phyloP scores from a whole-genome alignment of 2,329 filamentous ascomycete genomes.

The Epichloe elymi region DNA sequence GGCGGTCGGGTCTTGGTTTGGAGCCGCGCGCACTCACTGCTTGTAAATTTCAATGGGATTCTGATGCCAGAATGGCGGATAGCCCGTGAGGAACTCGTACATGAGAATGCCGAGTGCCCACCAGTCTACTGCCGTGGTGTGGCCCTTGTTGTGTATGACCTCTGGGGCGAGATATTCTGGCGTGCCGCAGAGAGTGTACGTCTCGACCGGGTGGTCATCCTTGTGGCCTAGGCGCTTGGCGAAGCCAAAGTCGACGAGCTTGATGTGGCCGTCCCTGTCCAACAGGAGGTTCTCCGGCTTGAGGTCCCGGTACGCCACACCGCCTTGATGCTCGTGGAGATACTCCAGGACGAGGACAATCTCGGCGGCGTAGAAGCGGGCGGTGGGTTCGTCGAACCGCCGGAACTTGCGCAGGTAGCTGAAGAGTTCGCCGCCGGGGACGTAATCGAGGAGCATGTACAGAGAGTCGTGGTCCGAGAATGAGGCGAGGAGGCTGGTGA shows the following conservation, averaged over 20 bases:
- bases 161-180: slow-evolving; percentile 76
- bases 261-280: slow-evolving; percentile 65
- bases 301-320: slow-evolving; percentile 66
- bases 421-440: slow-evolving; percentile 74
- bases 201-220: slow-evolving; percentile 44
- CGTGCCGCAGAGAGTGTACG: slow-evolving; percentile 72
- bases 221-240: slow-evolving; percentile 59
- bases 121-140: slow-evolving; percentile 69
- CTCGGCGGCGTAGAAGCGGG: slow-evolving; percentile 73
- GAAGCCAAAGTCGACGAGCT: slow-evolving; percentile 76
- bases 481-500: slow-evolving; percentile 64
- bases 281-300: slow-evolving; percentile 76
- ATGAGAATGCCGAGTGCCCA: slow-evolving; percentile 77
- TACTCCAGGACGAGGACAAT: slow-evolving; percentile 73
- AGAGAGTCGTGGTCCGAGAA: slow-evolving; percentile 69
- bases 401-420: slow-evolving; percentile 66
- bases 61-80: slow-evolving; percentile 77
- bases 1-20: too few species aligned
- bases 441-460: slow-evolving; percentile 75
- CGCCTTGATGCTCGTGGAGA: slow-evolving; percentile 64
- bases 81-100: slow-evolving; percentile 74
- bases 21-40: slow-evolving; percentile 34
- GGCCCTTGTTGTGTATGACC: slow-evolving; percentile 72
- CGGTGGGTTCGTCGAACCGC: slow-evolving; percentile 65
- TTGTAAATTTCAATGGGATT: slow-evolving; percentile 83